Base-by-base conservation (phyloP, 768 basidiomycete species). In the Boletellus ananas region DNA sequence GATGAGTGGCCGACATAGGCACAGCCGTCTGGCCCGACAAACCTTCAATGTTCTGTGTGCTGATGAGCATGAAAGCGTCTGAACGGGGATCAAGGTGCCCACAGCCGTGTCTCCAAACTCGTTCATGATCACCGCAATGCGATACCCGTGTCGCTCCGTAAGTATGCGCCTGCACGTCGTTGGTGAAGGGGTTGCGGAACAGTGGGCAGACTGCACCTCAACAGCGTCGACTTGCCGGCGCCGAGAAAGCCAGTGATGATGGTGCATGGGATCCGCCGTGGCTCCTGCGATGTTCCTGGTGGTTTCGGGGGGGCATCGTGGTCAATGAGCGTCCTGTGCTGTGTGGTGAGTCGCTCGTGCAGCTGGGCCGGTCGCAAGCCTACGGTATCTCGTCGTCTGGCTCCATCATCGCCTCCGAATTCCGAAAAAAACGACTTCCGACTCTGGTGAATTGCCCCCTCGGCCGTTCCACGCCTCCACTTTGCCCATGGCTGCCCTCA, bases 111-210 rank as follows among this genome's bases (percentile, higher is more conserved):
- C 94, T 9, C 93, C 95, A 64, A 98, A 98, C 69, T 94, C 93
- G 62, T 95, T 96, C 91, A 96, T 94, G 55, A 95, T 96, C 18
- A 99, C 95, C 5, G 95, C 95, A 49, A 99, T 96, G 34, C 89
- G 82, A 63, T 94, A 93, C 3, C 95, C 94, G 78, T 98, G 95
- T 34, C 84, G 77, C 62, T 93, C 92, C 12, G 90, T 95, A 53
- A 98, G 72, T 59, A 98, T 94, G 29, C 94, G 85, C 58, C 85
- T 89, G 55, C 16, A 20, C 8, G 3, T 34, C 39, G 51, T 50
- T n/a, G 10, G 34, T 47, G 31, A 34, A 27, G 21, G 25, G 23
- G 20, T 17, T 4, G 21, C 41, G 7, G 37, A 31, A 42, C 14
- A 20, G 31, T 27, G 20, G 35, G 12, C 47, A 21, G 29, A 20